Percentiles rank a stretch among this genome's conserved stretches.
Conservation (phyloP, 2,329 filamentous ascomycete species). For the Penicillium sp. region DNA sequence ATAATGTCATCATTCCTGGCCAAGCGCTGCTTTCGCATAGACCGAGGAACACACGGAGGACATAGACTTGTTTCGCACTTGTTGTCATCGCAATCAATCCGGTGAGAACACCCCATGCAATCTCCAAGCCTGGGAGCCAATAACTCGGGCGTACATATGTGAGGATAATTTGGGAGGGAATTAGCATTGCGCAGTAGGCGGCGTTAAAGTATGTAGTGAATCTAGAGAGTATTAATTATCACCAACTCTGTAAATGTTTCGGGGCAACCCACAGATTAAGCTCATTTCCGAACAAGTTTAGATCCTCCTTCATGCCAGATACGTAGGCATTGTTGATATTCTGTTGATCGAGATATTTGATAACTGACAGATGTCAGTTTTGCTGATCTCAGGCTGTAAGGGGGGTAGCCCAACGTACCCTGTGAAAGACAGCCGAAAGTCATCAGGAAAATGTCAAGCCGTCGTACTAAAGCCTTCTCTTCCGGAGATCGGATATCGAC, state of each 20-base stretch:
- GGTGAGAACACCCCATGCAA: conserved; percentile 32
- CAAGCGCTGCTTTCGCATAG: conserved; percentile 31
- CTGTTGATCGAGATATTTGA: conserved; percentile 27
- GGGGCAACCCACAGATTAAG: conserved; percentile 18
- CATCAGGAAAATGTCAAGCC: conserved; percentile 40
- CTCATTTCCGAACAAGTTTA: conserved; percentile 23
- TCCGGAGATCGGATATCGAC: conserved; percentile 23
- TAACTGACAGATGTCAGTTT: conserved; percentile 13
- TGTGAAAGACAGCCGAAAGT: conserved; percentile 44
- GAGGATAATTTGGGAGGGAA: conserved; percentile 42
- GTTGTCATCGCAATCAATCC: conserved; percentile 29
- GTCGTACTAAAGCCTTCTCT: conserved; percentile 38
- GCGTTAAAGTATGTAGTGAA: conserved; percentile 44
- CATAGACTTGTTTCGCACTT: conserved; percentile 31
- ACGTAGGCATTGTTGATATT: conserved; percentile 31
- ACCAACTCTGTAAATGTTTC: too few relatives aligned
- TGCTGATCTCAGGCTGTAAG: neutral
- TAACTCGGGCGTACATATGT: conserved; percentile 35
- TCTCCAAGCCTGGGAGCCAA: conserved; percentile 30
- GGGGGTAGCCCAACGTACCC: conserved; percentile 21
- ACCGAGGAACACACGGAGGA: conserved; percentile 30
- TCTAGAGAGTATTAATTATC: conserved; percentile 12
- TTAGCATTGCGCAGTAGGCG: conserved; percentile 41
- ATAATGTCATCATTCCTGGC: conserved; percentile 33
- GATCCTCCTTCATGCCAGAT: conserved; percentile 27